Evolutionary conservation across 139 green algal genomes (phyloP).

Genomic region (Tetratostichococcus sp.): DNA sequence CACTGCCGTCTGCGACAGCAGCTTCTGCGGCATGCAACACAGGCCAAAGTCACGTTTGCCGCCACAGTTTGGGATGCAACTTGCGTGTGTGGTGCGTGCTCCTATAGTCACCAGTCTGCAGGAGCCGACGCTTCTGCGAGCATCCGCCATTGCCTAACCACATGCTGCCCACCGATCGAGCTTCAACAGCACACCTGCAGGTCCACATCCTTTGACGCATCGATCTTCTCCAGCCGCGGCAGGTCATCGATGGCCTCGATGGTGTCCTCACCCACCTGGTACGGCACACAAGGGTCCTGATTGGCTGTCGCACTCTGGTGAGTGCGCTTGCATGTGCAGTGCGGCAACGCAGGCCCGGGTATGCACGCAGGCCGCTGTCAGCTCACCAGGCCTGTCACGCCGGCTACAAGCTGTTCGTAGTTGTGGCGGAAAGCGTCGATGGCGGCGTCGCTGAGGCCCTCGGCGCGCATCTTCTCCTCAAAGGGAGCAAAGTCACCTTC

Average conservation of each 20-base stretch:
- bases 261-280: constrained; percentile 65
- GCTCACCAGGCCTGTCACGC: constrained; percentile 77
- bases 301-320: no score
- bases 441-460: constrained; percentile 58
- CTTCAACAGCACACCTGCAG: constrained; percentile 35
- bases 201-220: constrained; percentile 14
- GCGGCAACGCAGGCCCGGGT: no score
- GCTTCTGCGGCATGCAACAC: constrained; percentile 13
- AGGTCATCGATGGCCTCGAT: constrained; percentile 65
- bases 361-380: no score
- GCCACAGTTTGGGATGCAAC: background rate
- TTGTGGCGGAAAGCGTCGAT: constrained; percentile 82
- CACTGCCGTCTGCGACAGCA: constrained; percentile 78
- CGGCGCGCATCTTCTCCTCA: constrained; percentile 69
- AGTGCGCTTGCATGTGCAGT: no score
- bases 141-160: no score
- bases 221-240: constrained; percentile 49
- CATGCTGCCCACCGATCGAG: no score
- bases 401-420: constrained; percentile 78
- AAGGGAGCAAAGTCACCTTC: constrained; percentile 29
- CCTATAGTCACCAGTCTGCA: no score
- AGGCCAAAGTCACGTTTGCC: no score
- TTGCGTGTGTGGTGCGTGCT: no score
- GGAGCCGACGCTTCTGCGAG: no score
- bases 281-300: background rate